Evolutionary conservation across 805 yeast genomes (phyloP).

Genomic region (Yamadazyma kitorensis): DNA sequence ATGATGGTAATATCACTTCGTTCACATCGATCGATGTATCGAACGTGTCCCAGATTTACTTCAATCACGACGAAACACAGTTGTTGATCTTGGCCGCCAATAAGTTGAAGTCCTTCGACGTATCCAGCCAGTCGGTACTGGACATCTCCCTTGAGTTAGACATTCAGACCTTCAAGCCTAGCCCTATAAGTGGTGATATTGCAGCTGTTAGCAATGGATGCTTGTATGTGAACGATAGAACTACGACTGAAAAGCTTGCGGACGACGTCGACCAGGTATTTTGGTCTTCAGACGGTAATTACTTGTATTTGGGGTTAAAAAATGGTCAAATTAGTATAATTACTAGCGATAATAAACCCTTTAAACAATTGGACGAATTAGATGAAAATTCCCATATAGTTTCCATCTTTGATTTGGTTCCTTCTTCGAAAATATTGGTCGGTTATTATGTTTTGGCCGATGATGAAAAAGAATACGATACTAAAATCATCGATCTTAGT

Average conservation of each 20-base stretch:
- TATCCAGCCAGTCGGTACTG: neutral
- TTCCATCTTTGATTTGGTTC: slow-evolving; percentile 2
- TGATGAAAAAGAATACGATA: slow-evolving; percentile 17
- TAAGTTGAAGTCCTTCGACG: slow-evolving; percentile 1
- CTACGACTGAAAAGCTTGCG: neutral
- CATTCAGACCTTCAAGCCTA: slow-evolving; percentile 1
- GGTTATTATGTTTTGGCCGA: slow-evolving; percentile 8
- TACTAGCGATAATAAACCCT: slow-evolving; percentile 1
- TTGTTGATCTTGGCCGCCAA: slow-evolving; percentile 19
- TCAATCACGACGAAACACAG: slow-evolving; percentile 26
- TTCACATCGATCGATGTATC: slow-evolving; percentile 10
- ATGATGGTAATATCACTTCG: slow-evolving; percentile 6
- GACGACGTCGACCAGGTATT: slow-evolving; percentile 7
- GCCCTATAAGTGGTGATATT: slow-evolving; percentile 5
- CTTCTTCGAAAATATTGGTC: slow-evolving; percentile 4
- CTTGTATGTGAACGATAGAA: slow-evolving; percentile 14
- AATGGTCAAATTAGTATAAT: slow-evolving; percentile 2
- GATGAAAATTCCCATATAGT: slow-evolving; percentile 2
- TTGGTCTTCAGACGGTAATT: slow-evolving; percentile 17
- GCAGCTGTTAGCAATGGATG: slow-evolving; percentile 10
- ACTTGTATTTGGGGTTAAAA: slow-evolving; percentile 13
- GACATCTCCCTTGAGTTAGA: neutral
- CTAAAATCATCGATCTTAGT: slow-evolving; percentile 17
- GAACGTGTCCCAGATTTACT: slow-evolving; percentile 17
- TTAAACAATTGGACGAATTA: slow-evolving; percentile 1